Evolutionary conservation across 441 rosid species (phyloP).

Genomic region (Pelargonium exstipulatum): DNA sequence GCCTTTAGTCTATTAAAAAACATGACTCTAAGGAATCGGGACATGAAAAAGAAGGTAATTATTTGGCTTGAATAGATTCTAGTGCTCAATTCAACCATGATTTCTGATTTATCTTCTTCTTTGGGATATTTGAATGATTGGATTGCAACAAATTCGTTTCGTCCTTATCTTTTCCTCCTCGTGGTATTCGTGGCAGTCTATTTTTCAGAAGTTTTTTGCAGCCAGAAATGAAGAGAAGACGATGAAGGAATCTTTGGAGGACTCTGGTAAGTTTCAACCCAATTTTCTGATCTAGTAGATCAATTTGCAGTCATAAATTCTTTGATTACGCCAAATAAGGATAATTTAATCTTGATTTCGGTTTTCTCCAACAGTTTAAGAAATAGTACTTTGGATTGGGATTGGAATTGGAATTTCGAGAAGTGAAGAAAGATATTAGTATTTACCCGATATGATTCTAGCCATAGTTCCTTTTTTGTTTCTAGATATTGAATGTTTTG

Average conservation of each 20-base stretch:
- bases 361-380: neutral
- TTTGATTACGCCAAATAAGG: neutral
- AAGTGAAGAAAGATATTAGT: neutral
- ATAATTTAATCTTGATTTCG: neutral
- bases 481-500: neutral
- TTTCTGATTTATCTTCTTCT: neutral
- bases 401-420: slow-evolving; percentile 4
- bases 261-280: slow-evolving; percentile 29
- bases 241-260: slow-evolving; percentile 23
- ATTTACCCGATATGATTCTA: slow-evolving; percentile 3
- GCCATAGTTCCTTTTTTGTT: neutral
- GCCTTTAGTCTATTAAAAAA: slow-evolving; percentile 10
- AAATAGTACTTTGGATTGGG: neutral
- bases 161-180: neutral
- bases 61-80: neutral
- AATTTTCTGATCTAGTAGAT: neutral
- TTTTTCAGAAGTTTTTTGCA: slow-evolving; percentile 35
- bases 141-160: neutral
- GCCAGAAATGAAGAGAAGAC: slow-evolving; percentile 23
- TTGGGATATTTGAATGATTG: neutral
- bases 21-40: slow-evolving; percentile 34
- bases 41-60: slow-evolving; percentile 31
- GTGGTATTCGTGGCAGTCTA: slow-evolving; percentile 27
- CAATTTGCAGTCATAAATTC: neutral
- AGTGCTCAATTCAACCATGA: neutral